These are phyloP conservation scores for Dryadomyces quercivorus DNA, from an alignment of 2,329 filamentous ascomycete genomes.

Conservation along the genomic window DNA sequence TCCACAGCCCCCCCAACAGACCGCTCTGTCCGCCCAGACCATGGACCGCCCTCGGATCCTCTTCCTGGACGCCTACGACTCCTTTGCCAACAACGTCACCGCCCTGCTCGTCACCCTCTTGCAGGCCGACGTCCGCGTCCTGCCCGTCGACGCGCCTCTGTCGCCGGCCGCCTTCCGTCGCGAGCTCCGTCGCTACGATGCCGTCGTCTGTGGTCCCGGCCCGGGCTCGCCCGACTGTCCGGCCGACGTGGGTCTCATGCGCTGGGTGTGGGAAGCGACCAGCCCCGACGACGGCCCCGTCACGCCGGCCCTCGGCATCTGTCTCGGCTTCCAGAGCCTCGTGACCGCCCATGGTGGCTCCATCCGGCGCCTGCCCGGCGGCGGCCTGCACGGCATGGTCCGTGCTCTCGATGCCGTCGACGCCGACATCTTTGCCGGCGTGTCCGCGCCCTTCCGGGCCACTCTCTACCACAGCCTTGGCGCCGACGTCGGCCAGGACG, in stretches of 20 bases:
- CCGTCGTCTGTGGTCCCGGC: constrained; percentile 80
- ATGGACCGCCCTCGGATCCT: constrained; percentile 39
- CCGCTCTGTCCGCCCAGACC: no score
- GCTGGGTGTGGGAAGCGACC: constrained; percentile 55
- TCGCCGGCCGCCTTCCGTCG: constrained; percentile 32
- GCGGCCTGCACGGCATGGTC: constrained; percentile 75
- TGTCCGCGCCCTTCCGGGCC: constrained; percentile 45
- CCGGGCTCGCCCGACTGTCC: constrained; percentile 65
- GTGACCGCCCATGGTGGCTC: constrained; percentile 48
- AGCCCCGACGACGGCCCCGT: neutral
- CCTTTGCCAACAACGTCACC: constrained; percentile 91
- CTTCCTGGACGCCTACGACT: constrained; percentile 93
- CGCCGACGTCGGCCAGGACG: constrained; percentile 39
- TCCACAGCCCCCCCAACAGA: no score
- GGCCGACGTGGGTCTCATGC: constrained; percentile 74
- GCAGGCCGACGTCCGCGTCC: constrained; percentile 52
- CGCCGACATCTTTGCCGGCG: constrained; percentile 51
- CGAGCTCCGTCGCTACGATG: constrained; percentile 55
- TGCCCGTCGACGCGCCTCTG: constrained; percentile 57
- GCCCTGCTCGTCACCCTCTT: constrained; percentile 63
- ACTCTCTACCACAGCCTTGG: constrained; percentile 66
- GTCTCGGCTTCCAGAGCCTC: constrained; percentile 78
- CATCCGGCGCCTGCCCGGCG: constrained; percentile 48
- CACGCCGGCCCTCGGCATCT: constrained; percentile 70
- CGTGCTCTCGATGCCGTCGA: constrained; percentile 24